phyloP scores from a whole-genome alignment of 2,329 filamentous ascomycete species.

The Arthrobotrys sinensis region DNA sequence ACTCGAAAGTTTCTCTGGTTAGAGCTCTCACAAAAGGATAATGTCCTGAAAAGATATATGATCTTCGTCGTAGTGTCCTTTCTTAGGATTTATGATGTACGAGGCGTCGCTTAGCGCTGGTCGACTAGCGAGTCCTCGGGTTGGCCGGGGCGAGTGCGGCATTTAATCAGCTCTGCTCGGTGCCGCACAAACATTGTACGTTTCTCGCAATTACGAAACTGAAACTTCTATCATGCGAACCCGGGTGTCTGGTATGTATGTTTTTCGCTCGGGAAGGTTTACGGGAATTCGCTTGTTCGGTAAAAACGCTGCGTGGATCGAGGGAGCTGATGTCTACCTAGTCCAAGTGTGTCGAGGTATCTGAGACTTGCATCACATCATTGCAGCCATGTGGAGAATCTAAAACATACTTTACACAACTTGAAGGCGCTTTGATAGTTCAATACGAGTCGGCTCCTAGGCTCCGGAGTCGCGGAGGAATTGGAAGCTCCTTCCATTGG shows the following conservation, averaged over 20 bases:
- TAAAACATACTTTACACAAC: constrained; percentile 10
- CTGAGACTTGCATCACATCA: constrained; percentile 9
- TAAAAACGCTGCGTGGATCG: constrained; percentile 9
- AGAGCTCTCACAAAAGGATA: constrained; percentile 32
- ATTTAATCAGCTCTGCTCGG: constrained; percentile 9
- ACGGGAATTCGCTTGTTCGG: constrained; percentile 12
- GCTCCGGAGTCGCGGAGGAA: constrained; percentile 1
- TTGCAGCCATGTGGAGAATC: constrained; percentile 13
- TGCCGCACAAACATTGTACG: constrained; percentile 32
- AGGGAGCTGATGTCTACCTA: constrained; percentile 2
- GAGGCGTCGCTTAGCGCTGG: constrained; percentile 42
- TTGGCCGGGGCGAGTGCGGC: constrained; percentile 29
- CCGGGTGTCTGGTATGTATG: constrained; percentile 4
- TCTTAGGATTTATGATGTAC: constrained; percentile 29
- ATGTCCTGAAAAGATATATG: constrained; percentile 40
- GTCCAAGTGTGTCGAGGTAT: neutral
- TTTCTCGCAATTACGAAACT: neutral
- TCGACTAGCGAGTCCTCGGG: constrained; percentile 2
- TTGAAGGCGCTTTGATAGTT: constrained; percentile 1
- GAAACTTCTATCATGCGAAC: neutral
- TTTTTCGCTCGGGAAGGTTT: neutral
- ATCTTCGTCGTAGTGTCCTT: constrained; percentile 27
- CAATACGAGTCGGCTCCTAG: constrained; percentile 3
- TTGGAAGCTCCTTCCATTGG: constrained; percentile 22
- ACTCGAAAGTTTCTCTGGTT: constrained; percentile 4